Evolutionary conservation across 805 yeast species (phyloP).

Genomic region (Teunomyces pallodes): DNA sequence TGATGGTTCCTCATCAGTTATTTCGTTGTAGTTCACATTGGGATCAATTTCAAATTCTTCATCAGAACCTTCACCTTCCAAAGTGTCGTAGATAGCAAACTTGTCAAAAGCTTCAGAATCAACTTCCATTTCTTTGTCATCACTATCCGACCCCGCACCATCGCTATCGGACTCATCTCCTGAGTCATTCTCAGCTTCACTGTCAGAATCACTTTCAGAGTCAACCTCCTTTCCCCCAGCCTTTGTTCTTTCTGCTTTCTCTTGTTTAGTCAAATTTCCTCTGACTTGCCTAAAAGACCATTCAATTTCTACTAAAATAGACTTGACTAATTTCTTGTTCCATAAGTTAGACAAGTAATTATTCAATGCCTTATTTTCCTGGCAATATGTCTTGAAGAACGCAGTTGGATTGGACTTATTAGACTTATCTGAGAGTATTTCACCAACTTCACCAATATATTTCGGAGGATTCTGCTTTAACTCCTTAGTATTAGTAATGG

Average conservation of each 20-base stretch:
- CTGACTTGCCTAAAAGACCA: constrained; percentile 48
- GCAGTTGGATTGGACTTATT: constrained; percentile 43
- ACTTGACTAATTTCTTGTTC: constrained; percentile 42
- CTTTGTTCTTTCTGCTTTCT: constrained; percentile 25
- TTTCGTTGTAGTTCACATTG: constrained; percentile 50
- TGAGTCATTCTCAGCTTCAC: constrained; percentile 12
- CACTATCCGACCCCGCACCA: constrained; percentile 12
- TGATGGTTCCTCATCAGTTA: constrained; percentile 65
- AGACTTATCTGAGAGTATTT: constrained; percentile 25
- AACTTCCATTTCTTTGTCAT: constrained; percentile 15
- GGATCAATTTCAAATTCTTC: constrained; percentile 30
- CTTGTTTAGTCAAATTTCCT: constrained; percentile 42
- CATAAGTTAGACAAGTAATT: constrained; percentile 47
- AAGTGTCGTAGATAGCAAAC: constrained; percentile 34
- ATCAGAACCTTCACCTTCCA: constrained; percentile 45
- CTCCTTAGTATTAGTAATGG: constrained; percentile 31
- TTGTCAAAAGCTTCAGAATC: constrained; percentile 29
- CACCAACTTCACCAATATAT: constrained; percentile 30
- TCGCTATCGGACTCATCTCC: constrained; percentile 13
- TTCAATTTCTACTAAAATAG: constrained; percentile 35
- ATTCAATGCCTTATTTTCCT: constrained; percentile 39
- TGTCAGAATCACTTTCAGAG: constrained; percentile 3
- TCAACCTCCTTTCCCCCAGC: constrained; percentile 16
- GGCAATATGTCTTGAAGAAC: constrained; percentile 43
- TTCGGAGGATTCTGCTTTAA: constrained; percentile 31